Base-by-base conservation (phyloP, 2,329 filamentous ascomycete species). In the Podosphaera aphanis region DNA sequence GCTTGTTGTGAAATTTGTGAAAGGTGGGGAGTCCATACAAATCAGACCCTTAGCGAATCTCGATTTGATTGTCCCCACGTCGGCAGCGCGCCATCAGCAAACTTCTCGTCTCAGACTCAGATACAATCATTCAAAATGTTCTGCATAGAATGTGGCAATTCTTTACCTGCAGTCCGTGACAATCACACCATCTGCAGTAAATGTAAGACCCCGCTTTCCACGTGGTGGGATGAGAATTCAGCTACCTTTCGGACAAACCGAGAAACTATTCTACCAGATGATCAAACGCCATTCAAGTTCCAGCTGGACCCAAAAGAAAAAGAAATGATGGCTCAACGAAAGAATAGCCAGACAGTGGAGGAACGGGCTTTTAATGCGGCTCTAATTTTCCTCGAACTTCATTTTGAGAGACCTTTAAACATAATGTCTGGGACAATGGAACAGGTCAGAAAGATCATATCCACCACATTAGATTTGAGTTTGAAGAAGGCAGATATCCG, bases 401-500 rank as follows among this genome's bases (percentile, higher is more conserved):
- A 77, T 60, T 75, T 73, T 56, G 70, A 67, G 49, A 64, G 69
- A 49, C 64, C 66, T 20, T 70, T 71, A 39, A 64, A 67, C 27
- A 73, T 77, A 62, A 73, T 74, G 2, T 65, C 67, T 16, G 65
- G 66, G 52, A 73, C 72, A 10, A 66, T 69, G 49, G 61, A 64
- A 33, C 70, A 67, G 51, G 68, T 75, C 43, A 68, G 64, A 50
- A 66, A 66, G 46, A 73, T 77, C 62, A 64, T 79, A 41, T 64
- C 68, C 2, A 71, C 67, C 55, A 77, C 73, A 1, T 58, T 79
- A 35, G 74, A 78, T 52, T 75, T 75, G 62, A 78, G 74, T 2
- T 71, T 60, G 23, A 59, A 77, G 51, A 72, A 68, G 1, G 65
- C 71, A 19, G 71, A 74, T 49, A 71, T 74, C 29, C 66, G 74